Conservation (phyloP, 179 eudicot genomes). For the Actinidia arguta region DNA sequence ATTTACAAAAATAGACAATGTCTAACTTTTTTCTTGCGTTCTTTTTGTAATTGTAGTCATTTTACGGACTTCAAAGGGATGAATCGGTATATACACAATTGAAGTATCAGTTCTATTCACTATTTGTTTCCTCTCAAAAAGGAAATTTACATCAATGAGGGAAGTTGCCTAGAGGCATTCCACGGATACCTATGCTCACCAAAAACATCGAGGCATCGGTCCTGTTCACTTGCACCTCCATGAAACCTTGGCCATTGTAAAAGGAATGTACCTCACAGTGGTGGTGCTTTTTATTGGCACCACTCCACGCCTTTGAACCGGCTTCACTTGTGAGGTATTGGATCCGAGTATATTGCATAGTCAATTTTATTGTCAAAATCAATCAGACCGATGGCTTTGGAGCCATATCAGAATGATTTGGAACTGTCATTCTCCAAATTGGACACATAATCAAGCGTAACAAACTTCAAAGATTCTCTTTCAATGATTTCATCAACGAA, state of each 20-base stretch:
- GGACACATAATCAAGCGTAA: too few relatives aligned
- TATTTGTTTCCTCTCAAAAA: too few relatives aligned
- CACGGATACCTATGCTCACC: slow-evolving; percentile 22
- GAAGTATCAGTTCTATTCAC: too few relatives aligned
- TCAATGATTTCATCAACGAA: neutral
- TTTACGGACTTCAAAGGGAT: too few relatives aligned
- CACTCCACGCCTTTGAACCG: slow-evolving; percentile 44
- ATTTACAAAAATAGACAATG: too few relatives aligned
- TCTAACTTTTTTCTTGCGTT: too few relatives aligned
- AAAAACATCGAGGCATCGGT: slow-evolving; percentile 21
- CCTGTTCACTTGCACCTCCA: slow-evolving; percentile 30
- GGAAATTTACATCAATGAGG: neutral
- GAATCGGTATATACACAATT: too few relatives aligned
- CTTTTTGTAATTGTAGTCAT: too few relatives aligned
- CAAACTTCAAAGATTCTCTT: too few relatives aligned
- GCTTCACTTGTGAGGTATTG: slow-evolving; percentile 41
- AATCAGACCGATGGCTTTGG: neutral
- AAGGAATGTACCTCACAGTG: slow-evolving; percentile 24
- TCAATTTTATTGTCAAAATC: neutral
- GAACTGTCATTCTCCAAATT: too few relatives aligned
- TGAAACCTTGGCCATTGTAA: slow-evolving; percentile 41
- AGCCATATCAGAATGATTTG: too few relatives aligned
- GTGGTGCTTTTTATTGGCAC: slow-evolving; percentile 1
- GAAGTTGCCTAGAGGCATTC: neutral
- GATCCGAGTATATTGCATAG: slow-evolving; percentile 25